phyloP scores from a whole-genome alignment of 2,329 filamentous ascomycete species.

The Aureobasidium sp. region DNA sequence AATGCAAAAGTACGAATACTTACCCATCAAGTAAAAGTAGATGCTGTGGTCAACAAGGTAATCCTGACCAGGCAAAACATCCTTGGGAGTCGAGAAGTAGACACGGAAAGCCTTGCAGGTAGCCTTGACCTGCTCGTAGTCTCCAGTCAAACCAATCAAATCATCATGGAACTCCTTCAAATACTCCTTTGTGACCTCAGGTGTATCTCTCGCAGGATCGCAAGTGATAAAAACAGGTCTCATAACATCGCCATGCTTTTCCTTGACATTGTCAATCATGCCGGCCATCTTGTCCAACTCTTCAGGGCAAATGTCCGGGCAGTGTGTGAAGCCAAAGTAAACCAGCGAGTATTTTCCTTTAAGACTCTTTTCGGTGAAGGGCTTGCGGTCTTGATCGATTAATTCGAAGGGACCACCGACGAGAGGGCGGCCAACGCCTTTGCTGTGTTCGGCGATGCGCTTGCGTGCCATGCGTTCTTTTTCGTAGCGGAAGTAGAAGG shows the following conservation, averaged over 20 bases:
- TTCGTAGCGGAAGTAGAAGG: constrained; percentile 88
- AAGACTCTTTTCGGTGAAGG: constrained; percentile 71
- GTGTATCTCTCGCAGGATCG: constrained; percentile 85
- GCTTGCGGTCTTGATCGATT: constrained; percentile 69
- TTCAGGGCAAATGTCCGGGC: constrained; percentile 96
- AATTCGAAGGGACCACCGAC: constrained; percentile 83
- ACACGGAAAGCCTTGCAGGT: constrained; percentile 95
- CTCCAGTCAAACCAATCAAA: constrained; percentile 83
- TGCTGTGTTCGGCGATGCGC: constrained; percentile 81
- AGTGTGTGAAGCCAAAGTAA: constrained; percentile 98
- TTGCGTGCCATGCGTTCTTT: constrained; percentile 86
- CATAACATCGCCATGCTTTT: constrained; percentile 44
- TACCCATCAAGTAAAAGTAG: constrained; percentile 96
- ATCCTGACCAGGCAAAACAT: constrained; percentile 87
- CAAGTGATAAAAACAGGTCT: constrained; percentile 89
- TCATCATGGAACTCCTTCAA: constrained; percentile 81
- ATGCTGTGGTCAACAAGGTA: constrained; percentile 98
- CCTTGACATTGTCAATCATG: constrained; percentile 67
- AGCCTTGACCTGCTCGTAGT: constrained; percentile 86
- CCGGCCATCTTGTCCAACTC: constrained; percentile 98
- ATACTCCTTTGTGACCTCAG: constrained; percentile 75
- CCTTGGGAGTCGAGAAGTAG: constrained; percentile 87
- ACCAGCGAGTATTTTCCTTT: constrained; percentile 81
- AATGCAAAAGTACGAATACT: constrained; percentile 23
- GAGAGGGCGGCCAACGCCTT: constrained; percentile 86